Conservation (phyloP, 345 rosid genomes). For the Citrus sinensis region DNA sequence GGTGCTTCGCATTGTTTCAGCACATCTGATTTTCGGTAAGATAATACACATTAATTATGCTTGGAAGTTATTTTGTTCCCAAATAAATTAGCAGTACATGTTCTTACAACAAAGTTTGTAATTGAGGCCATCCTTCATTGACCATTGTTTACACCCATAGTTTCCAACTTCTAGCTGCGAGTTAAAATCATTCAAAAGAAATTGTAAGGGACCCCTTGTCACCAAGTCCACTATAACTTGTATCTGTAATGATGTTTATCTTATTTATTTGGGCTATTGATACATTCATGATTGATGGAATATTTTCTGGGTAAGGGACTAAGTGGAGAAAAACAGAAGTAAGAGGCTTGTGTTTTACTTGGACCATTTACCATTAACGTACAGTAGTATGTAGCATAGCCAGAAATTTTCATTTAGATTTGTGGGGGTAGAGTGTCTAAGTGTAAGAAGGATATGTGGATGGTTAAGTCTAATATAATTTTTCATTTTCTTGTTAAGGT, state of each 20-base stretch:
- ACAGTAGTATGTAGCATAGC: background rate
- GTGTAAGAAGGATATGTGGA: background rate
- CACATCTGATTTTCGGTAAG: constrained; percentile 59
- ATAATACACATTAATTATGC: background rate
- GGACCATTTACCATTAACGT: background rate
- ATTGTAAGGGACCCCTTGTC: background rate
- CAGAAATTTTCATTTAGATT: background rate
- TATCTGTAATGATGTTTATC: background rate
- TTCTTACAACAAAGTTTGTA: background rate
- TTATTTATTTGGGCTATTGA: background rate
- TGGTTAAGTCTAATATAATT: background rate
- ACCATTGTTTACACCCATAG: background rate
- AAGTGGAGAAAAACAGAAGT: background rate
- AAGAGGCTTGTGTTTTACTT: background rate
- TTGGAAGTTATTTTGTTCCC: background rate
- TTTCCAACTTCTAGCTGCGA: background rate
- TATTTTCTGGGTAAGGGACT: background rate
- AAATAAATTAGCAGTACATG: background rate
- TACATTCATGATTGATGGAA: background rate
- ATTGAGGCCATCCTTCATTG: background rate
- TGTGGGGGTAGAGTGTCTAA: background rate
- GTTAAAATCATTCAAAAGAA: background rate
- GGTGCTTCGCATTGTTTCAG: constrained; percentile 70
- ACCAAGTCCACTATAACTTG: background rate
- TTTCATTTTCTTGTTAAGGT: background rate